These are phyloP conservation scores for Entrophospora sp. DNA, from an alignment of 192 early-diverging fungal genomes.

Conservation along the genomic window DNA sequence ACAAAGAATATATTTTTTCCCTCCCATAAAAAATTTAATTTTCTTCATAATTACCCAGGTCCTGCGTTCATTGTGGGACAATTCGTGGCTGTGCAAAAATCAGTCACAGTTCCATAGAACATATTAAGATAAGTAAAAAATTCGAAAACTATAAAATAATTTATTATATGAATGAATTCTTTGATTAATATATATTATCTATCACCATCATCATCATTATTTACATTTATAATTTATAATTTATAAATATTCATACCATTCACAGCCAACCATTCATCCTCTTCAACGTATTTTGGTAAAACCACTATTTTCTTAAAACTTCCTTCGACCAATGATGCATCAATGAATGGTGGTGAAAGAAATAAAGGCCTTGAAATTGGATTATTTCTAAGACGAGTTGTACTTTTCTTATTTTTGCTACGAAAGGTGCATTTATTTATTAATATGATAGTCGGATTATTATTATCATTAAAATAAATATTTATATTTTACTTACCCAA, in stretches of 20 bases:
- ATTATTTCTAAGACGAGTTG: neutral
- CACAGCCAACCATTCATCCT: conserved; percentile 86
- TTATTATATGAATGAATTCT: no score
- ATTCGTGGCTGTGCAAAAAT: conserved; percentile 73
- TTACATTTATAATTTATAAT: no score
- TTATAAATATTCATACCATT: conserved; percentile 47
- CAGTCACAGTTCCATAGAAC: conserved; percentile 79
- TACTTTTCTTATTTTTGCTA: no score
- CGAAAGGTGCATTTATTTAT: no score
- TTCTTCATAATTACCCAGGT: no score
- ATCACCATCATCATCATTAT: neutral
- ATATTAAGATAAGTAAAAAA: conserved; percentile 88
- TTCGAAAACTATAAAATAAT: conserved; percentile 75
- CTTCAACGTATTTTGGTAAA: conserved; percentile 82
- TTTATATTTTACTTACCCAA: no score
- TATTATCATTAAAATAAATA: no score
- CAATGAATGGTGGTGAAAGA: conserved; percentile 57
- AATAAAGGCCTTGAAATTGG: conserved; percentile 33
- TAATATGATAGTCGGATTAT: no score
- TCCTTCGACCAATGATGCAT: conserved; percentile 80
- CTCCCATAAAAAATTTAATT: no score
- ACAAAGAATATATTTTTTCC: no score
- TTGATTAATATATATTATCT: neutral
- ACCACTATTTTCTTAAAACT: conserved; percentile 83
- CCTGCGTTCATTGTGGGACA: conserved; percentile 86